Evolutionary conservation across 2,329 filamentous ascomycete species (phyloP).

Genomic region (Talaromyces sp.): DNA sequence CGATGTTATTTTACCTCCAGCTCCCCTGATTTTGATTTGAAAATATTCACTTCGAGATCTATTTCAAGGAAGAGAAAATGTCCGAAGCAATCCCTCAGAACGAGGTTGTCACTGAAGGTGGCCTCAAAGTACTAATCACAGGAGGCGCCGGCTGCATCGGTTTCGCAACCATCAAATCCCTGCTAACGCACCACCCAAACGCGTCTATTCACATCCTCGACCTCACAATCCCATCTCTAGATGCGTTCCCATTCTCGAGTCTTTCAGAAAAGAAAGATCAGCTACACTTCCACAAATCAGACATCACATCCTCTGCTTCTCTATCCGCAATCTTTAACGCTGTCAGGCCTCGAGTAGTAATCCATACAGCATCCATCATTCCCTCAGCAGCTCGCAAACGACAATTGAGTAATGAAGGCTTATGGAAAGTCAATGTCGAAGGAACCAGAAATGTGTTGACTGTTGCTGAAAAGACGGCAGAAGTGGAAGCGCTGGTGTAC

Average conservation of each 20-base stretch:
- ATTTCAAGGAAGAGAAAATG: neutral
- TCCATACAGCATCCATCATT: slow-evolving; percentile 14
- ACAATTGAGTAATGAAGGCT: neutral
- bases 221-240: neutral
- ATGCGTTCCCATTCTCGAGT: neutral
- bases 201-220: slow-evolving; percentile 13
- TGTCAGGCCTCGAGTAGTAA: neutral
- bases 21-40: neutral
- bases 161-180: slow-evolving; percentile 10
- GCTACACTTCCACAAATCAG: slow-evolving; percentile 6
- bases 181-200: neutral
- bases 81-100: neutral
- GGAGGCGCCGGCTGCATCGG: slow-evolving; percentile 16
- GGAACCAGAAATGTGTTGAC: slow-evolving; percentile 6
- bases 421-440: slow-evolving; percentile 13
- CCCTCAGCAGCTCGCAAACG: slow-evolving; percentile 11
- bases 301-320: slow-evolving; percentile 2
- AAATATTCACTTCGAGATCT: neutral
- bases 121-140: slow-evolving; percentile 6
- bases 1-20: neutral
- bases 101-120: neutral
- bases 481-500: slow-evolving; percentile 9
- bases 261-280: neutral
- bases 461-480: neutral
- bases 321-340: neutral